A percentile compares a stretch with the other conserved stretches of the same genome.
Evolutionary conservation across 768 basidiomycete genomes (phyloP).

Genomic region (Termitomyces sp.): DNA sequence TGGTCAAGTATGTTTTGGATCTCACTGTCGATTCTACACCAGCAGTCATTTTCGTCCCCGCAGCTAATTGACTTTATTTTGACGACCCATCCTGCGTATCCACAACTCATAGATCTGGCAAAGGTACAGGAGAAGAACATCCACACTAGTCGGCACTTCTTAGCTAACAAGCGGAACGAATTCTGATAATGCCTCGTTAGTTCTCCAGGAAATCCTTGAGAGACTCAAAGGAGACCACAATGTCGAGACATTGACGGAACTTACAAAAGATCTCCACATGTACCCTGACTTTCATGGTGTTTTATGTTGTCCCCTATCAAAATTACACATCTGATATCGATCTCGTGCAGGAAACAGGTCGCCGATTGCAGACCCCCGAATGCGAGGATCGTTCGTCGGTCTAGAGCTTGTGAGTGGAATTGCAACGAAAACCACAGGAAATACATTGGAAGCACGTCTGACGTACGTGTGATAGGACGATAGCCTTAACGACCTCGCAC

Average conservation of each 20-base stretch:
- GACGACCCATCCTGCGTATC: conserved; percentile 84
- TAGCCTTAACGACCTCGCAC: conserved; percentile 74
- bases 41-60: background rate
- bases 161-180: background rate
- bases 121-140: conserved; percentile 55
- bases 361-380: conserved; percentile 90
- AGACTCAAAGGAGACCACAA: conserved; percentile 50
- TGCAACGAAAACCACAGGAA: background rate
- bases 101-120: conserved; percentile 57
- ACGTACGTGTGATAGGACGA: conserved; percentile 45
- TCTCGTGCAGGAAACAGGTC: conserved; percentile 78
- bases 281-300: conserved; percentile 94
- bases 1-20: conserved; percentile 57
- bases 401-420: conserved; percentile 57
- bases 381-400: conserved; percentile 90
- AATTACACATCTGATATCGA: background rate
- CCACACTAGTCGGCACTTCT: conserved; percentile 39
- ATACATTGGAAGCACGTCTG: background rate
- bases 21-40: background rate
- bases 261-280: conserved; percentile 87
- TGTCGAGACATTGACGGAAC: conserved; percentile 65
- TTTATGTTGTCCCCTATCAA: background rate
- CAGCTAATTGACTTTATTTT: conserved; percentile 93
- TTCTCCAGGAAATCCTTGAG: conserved; percentile 72
- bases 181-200: conserved; percentile 24